These are phyloP conservation scores for Salinomyces thailandicus DNA, from an alignment of 2,329 filamentous ascomycete species.

Conservation along the genomic window DNA sequence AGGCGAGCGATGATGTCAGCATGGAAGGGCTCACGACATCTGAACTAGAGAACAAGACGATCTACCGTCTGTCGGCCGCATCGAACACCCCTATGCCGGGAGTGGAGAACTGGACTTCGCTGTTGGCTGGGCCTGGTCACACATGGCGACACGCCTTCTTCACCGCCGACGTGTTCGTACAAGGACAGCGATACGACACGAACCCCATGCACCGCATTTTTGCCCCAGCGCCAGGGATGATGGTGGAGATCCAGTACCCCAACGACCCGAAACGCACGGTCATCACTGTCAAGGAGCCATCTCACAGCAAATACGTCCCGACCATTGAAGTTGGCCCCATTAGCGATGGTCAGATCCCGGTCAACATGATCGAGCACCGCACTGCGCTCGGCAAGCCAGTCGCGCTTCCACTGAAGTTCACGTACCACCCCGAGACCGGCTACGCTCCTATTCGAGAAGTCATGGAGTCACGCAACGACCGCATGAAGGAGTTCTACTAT, in stretches of 20 bases:
- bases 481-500: slow-evolving; percentile 99
- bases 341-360: slow-evolving; percentile 66
- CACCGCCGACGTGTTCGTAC: slow-evolving; percentile 83
- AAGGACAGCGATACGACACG: slow-evolving; percentile 93
- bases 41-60: slow-evolving; percentile 67
- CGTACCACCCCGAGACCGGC: slow-evolving; percentile 86
- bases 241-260: slow-evolving; percentile 76
- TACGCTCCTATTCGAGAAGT: slow-evolving; percentile 97
- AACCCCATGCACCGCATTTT: slow-evolving; percentile 93
- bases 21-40: slow-evolving; percentile 78
- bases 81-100: slow-evolving; percentile 65
- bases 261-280: slow-evolving; percentile 73
- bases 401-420: slow-evolving; percentile 78
- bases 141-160: slow-evolving; percentile 95
- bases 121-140: slow-evolving; percentile 73
- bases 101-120: slow-evolving; percentile 72
- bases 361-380: slow-evolving; percentile 88
- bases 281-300: slow-evolving; percentile 80
- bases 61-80: slow-evolving; percentile 70
- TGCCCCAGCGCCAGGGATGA: slow-evolving; percentile 71
- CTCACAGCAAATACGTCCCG: slow-evolving; percentile 72
- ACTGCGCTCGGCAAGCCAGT: slow-evolving; percentile 74
- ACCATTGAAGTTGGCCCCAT: slow-evolving; percentile 76
- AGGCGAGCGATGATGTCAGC: slow-evolving; percentile 60
- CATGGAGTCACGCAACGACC: slow-evolving; percentile 91